A percentile compares a stretch with the other conserved stretches of the same genome.
Conservation (phyloP, 2,329 filamentous ascomycete genomes). For the Dothiorella sarmentorum region DNA sequence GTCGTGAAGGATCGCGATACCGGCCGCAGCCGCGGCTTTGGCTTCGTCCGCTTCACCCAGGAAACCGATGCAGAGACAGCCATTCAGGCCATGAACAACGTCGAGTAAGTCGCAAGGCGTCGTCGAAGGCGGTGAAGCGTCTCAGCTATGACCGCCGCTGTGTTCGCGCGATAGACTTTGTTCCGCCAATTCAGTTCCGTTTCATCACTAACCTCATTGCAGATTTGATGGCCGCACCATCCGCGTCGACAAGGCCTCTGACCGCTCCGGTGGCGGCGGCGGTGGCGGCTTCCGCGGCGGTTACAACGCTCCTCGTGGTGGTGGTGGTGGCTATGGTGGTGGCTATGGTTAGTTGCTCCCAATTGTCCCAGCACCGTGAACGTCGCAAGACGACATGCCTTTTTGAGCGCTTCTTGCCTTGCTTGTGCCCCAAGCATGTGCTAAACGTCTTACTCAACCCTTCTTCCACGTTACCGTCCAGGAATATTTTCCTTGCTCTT, state of each 20-base stretch:
- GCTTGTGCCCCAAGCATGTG: background rate
- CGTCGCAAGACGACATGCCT: background rate
- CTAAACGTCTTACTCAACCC: background rate
- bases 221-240: slow-evolving; percentile 94
- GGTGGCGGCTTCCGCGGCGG: slow-evolving; percentile 32
- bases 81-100: slow-evolving; percentile 77
- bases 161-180: background rate
- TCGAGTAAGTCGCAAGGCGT: slow-evolving; percentile 65
- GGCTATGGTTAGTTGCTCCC: slow-evolving; percentile 27
- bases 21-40: slow-evolving; percentile 93
- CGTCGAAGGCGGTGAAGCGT: slow-evolving; percentile 13
- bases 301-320: slow-evolving; percentile 27
- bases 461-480: background rate
- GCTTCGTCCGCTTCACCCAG: slow-evolving; percentile 84
- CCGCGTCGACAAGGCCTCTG: slow-evolving; percentile 92
- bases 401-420: background rate
- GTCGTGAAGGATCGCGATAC: slow-evolving; percentile 98
- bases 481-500: slow-evolving; percentile 10
- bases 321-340: slow-evolving; percentile 26
- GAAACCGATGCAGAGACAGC: slow-evolving; percentile 74
- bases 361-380: background rate
- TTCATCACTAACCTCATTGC: slow-evolving; percentile 5
- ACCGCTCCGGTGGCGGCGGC: slow-evolving; percentile 57
- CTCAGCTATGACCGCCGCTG: slow-evolving; percentile 12
- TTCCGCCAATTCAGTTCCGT: background rate